Conservation (phyloP, 495 filamentous ascomycete genomes). For the Xylaria telfairii region DNA sequence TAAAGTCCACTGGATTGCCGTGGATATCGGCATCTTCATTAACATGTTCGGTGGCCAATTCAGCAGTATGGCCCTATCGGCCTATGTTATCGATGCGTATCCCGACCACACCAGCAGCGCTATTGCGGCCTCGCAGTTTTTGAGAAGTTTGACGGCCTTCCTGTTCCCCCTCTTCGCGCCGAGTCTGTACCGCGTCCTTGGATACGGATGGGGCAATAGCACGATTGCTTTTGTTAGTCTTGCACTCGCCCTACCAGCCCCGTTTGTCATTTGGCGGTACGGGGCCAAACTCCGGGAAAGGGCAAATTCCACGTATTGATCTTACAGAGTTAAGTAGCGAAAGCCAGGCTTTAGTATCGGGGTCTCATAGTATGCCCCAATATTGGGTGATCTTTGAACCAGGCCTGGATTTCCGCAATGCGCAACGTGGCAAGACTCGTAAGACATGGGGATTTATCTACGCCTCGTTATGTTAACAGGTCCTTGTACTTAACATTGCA, state of each 20-base stretch:
- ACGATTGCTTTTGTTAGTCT: slow-evolving; percentile 58
- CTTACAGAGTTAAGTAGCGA: neutral
- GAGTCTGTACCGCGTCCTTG: slow-evolving; percentile 61
- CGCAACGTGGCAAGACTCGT: neutral
- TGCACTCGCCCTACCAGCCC: slow-evolving; percentile 49
- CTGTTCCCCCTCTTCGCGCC: slow-evolving; percentile 75
- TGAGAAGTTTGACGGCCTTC: slow-evolving; percentile 72
- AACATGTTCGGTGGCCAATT: slow-evolving; percentile 26
- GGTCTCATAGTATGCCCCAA: neutral
- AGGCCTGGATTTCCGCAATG: neutral
- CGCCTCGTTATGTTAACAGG: neutral
- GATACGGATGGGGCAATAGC: slow-evolving; percentile 61
- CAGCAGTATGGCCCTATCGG: slow-evolving; percentile 6
- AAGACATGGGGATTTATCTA: neutral
- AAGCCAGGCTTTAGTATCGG: neutral
- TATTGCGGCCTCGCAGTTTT: slow-evolving; percentile 65
- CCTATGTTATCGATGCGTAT: slow-evolving; percentile 76
- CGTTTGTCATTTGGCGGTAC: slow-evolving; percentile 53
- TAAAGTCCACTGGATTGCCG: slow-evolving; percentile 52
- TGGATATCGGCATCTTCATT: slow-evolving; percentile 32
- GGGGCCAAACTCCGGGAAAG: slow-evolving; percentile 43
- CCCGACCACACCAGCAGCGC: slow-evolving; percentile 74
- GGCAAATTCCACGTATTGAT: slow-evolving; percentile 9
- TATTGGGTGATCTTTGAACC: neutral
- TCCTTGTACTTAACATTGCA: neutral